phyloP scores from a whole-genome alignment of 345 rosid genomes.

The Cardamine chenopodiifolia region DNA sequence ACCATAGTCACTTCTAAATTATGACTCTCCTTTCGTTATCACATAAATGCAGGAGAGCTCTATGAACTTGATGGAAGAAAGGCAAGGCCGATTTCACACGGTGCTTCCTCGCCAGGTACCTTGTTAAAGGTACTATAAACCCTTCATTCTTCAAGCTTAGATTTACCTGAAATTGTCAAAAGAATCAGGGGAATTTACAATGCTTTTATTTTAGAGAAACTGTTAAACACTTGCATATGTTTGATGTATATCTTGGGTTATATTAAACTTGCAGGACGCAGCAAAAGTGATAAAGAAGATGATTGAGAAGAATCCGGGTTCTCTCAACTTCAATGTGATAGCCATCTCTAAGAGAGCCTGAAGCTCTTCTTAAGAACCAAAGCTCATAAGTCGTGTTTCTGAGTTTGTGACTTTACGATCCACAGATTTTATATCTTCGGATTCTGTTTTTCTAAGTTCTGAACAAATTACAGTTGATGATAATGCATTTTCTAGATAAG shows the following conservation, averaged over 20 bases:
- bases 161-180: background rate
- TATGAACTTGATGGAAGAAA: slow-evolving; percentile 96
- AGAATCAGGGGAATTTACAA: background rate
- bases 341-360: slow-evolving; percentile 56
- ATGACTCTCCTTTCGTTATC: background rate
- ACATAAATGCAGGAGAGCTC: slow-evolving; percentile 57
- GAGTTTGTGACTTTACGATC: slow-evolving; percentile 19
- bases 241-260: slow-evolving; percentile 7
- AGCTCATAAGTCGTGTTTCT: slow-evolving; percentile 22
- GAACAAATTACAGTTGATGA: slow-evolving; percentile 12
- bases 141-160: background rate
- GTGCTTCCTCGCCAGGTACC: slow-evolving; percentile 67
- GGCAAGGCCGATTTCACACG: slow-evolving; percentile 75
- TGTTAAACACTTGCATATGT: background rate
- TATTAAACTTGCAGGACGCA: slow-evolving; percentile 59
- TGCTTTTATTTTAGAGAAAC: background rate
- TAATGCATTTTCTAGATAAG: background rate
- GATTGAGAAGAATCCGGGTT: slow-evolving; percentile 77
- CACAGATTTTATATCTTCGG: slow-evolving; percentile 10
- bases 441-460: slow-evolving; percentile 20
- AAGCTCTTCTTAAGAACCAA: slow-evolving; percentile 2
- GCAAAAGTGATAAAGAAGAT: slow-evolving; percentile 69
- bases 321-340: slow-evolving; percentile 83
- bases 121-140: slow-evolving; percentile 61
- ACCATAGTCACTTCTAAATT: background rate